Base-by-base conservation (phyloP, 768 basidiomycete species). In the Pleurotus salmoneostramineus region DNA sequence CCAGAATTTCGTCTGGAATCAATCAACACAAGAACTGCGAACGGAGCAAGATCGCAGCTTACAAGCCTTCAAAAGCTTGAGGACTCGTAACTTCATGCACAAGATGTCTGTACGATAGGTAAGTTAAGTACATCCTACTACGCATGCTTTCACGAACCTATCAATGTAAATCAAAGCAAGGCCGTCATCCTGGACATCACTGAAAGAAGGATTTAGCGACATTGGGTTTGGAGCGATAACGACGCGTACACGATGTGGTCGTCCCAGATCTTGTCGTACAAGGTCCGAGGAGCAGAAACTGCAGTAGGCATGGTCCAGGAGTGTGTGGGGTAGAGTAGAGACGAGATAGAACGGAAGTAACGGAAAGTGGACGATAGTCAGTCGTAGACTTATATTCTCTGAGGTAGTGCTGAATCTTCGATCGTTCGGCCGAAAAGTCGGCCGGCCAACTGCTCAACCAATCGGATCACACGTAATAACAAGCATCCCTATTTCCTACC, bases 221-320 rank as follows among this genome's bases (percentile, higher is more conserved):
- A 61, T n/a, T 50, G 34, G 56, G 52, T 45, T 15, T 6, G 50
- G 52, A 46, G 31, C 37, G 55, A 57, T 56, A 48, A 52, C 21
- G 36, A 32, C 33, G 71, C 91, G 61, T 65, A 93, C 85, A 98
- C 89, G 67, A 96, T 84, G 75, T 98, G 96, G 70, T 98, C 94
- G 63, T 97, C 93, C 87, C 92, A 97, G 62, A 98, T 93, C 77
- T 98, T 98, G 75, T 98, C 96, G 73, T 98, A 97, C 33, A 98
- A 79, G 36, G 96, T 98, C 60, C 93, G 87, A 7, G 93, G 93
- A 17, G 78, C 72, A 56, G 72, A 60, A 42, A 74, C 62, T 31
- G 74, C 69, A 52, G 71, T 68, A 58, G 80, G 74, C 79, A 81
- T 81, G 35, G 57, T 66, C 21, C 21, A 27, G 21, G 21, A 27